Conservation (phyloP, 768 basidiomycete genomes). For the Boletus huronensis region DNA sequence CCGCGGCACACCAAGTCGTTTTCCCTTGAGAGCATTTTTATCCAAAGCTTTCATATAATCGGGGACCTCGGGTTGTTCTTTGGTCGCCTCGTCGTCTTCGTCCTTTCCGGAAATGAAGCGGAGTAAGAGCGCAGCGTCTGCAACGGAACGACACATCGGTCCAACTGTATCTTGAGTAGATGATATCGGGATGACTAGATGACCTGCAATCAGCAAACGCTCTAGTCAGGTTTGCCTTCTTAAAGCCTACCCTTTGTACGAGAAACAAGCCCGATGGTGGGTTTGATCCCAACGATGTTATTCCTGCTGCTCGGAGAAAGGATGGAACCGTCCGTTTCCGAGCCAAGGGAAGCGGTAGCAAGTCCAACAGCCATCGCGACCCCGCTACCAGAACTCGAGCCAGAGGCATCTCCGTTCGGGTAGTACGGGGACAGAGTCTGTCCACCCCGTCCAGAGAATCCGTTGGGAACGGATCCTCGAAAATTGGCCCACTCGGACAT, state of each 20-base stretch:
- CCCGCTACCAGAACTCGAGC: slow-evolving; percentile 43
- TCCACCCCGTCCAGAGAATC: slow-evolving; percentile 47
- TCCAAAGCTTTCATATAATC: slow-evolving; percentile 54
- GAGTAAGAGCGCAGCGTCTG: slow-evolving; percentile 55
- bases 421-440: slow-evolving; percentile 43
- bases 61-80: slow-evolving; percentile 51
- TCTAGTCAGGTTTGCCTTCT: not conserved
- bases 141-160: slow-evolving; percentile 50
- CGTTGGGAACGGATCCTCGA: slow-evolving; percentile 37
- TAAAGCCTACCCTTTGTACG: slow-evolving; percentile 31
- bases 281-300: slow-evolving; percentile 42
- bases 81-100: slow-evolving; percentile 49
- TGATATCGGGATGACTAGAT: slow-evolving; percentile 54
- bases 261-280: slow-evolving; percentile 40
- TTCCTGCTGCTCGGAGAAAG: slow-evolving; percentile 39
- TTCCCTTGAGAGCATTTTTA: slow-evolving; percentile 44
- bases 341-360: slow-evolving; percentile 41
- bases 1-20: slow-evolving; percentile 54
- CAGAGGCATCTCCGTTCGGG: slow-evolving; percentile 39
- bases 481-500: slow-evolving; percentile 46
- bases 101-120: slow-evolving; percentile 53
- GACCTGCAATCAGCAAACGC: not conserved
- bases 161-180: slow-evolving; percentile 58
- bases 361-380: slow-evolving; percentile 43
- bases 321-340: slow-evolving; percentile 51